Conservation (phyloP, 257 asterid genomes). For the Solanum pinnatisectum region DNA sequence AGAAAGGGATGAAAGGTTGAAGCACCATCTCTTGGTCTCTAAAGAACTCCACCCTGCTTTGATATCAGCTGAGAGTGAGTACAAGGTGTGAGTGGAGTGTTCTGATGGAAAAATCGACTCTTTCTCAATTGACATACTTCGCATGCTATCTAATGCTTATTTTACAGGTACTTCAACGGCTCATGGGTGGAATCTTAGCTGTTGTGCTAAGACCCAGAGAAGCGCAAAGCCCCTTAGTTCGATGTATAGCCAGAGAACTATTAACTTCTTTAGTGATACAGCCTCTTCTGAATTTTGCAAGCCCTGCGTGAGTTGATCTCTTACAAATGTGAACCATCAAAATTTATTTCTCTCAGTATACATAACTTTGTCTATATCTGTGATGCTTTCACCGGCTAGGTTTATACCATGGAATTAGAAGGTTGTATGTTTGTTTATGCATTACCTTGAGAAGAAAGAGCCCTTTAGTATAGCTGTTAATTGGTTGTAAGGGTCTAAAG, state of each 20-base stretch:
- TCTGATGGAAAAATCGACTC: constrained; percentile 28
- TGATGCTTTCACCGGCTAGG: neutral
- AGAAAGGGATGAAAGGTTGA: constrained; percentile 97
- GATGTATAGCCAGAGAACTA: constrained; percentile 92
- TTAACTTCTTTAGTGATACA: constrained; percentile 89
- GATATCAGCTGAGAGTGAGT: constrained; percentile 96
- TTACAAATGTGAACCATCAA: neutral
- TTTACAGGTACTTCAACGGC: constrained; percentile 80
- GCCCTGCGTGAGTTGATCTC: constrained; percentile 68
- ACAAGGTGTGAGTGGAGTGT: constrained; percentile 87
- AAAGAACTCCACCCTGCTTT: constrained; percentile 99
- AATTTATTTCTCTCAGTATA: neutral
- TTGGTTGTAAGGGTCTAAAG: neutral
- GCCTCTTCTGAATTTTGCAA: constrained; percentile 86
- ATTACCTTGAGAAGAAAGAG: neutral
- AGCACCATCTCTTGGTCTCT: constrained; percentile 70
- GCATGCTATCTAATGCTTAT: constrained; percentile 20
- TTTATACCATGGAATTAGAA: neutral
- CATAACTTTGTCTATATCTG: neutral
- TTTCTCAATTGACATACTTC: constrained; percentile 1
- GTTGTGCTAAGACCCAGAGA: constrained; percentile 89
- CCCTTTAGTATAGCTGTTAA: neutral
- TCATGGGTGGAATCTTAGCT: constrained; percentile 87
- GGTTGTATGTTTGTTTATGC: neutral
- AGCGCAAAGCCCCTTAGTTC: constrained; percentile 84